phyloP scores from a whole-genome alignment of 1,284 basidiomycete species.

The Microbotryomycetes sp. region DNA sequence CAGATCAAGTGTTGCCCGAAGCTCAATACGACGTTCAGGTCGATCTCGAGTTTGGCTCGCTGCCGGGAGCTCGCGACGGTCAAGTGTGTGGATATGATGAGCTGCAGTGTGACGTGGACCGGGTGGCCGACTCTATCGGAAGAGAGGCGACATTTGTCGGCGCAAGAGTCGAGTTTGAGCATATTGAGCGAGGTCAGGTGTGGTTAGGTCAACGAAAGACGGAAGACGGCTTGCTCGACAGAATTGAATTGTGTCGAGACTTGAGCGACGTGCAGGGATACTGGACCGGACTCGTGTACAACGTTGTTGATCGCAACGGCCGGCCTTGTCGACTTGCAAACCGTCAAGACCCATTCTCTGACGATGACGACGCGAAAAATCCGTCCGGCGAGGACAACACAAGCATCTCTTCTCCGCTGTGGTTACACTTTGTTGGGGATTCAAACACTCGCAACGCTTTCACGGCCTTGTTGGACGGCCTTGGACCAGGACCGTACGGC shows the following conservation, averaged over 20 bases:
- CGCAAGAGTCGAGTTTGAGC: not conserved
- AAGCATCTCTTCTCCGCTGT: constrained; percentile 3
- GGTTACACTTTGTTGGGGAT: constrained; percentile 27
- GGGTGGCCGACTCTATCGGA: not conserved
- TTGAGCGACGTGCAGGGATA: constrained; percentile 9
- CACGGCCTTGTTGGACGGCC: constrained; percentile 2
- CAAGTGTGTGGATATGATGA: not conserved
- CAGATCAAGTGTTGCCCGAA: not conserved
- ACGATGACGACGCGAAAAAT: not conserved
- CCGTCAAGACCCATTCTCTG: constrained; percentile 2
- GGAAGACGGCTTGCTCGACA: too few relatives aligned
- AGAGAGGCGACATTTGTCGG: constrained; percentile 3
- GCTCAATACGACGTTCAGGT: constrained; percentile 14
- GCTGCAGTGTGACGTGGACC: not conserved
- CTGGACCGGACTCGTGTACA: constrained; percentile 9
- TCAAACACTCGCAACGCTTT: constrained; percentile 26
- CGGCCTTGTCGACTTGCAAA: not conserved
- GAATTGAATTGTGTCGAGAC: not conserved
- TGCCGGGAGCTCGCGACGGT: not conserved
- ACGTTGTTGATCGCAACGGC: not conserved
- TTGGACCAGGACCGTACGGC: constrained; percentile 11
- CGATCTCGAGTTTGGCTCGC: constrained; percentile 16
- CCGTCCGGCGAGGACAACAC: too few relatives aligned
- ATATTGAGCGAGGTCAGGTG: not conserved
- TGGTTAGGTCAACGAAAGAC: not conserved